Evolutionary conservation across 1,139 yeast species (phyloP).

Genomic region (Candida sanyaensis): DNA sequence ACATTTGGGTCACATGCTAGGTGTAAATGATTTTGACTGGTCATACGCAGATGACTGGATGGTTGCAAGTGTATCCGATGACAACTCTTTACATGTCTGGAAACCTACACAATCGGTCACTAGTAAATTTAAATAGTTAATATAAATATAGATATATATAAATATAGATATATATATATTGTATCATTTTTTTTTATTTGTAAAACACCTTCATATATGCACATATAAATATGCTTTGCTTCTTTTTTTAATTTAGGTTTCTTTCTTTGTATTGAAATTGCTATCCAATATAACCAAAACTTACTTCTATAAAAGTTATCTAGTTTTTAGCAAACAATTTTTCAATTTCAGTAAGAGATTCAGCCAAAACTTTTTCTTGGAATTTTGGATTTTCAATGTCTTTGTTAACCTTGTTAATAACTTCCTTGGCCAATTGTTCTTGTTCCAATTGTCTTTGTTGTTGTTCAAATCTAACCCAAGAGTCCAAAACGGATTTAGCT

Average conservation of each 20-base stretch:
- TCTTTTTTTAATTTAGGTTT: neutral
- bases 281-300: neutral
- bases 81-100: conserved; percentile 89
- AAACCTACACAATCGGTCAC: conserved; percentile 47
- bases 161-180: neutral
- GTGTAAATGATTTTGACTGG: conserved; percentile 89
- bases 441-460: conserved; percentile 97
- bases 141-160: neutral
- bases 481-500: conserved; percentile 94
- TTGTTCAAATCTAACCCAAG: conserved; percentile 98
- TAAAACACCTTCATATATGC: neutral
- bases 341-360: conserved; percentile 91
- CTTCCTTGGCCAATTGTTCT: conserved; percentile 84
- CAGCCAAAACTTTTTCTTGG: conserved; percentile 90
- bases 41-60: conserved; percentile 77
- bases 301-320: conserved; percentile 9
- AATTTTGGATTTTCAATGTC: conserved; percentile 86
- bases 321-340: conserved; percentile 64
- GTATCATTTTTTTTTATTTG: neutral
- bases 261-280: neutral
- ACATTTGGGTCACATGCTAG: conserved; percentile 91
- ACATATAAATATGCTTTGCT: neutral
- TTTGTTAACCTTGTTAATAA: conserved; percentile 84
- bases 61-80: conserved; percentile 83
- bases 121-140: conserved; percentile 12